These are phyloP conservation scores for Leccinum uliginosum DNA, from an alignment of 768 basidiomycete species.

Conservation along the genomic window DNA sequence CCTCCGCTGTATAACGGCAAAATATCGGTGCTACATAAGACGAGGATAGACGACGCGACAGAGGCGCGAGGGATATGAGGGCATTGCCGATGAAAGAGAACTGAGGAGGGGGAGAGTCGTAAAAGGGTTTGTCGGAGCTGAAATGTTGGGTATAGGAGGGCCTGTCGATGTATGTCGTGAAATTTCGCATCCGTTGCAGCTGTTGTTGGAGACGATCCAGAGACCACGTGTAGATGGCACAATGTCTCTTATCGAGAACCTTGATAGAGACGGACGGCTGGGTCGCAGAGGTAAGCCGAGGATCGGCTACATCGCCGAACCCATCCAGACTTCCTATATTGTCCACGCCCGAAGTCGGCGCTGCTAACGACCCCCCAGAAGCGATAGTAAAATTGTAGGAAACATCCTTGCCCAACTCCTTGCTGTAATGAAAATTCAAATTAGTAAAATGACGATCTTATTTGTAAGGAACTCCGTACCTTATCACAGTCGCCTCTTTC, in stretches of 20 bases:
- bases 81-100: slow-evolving; percentile 94
- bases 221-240: slow-evolving; percentile 90
- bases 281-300: slow-evolving; percentile 62
- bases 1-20: slow-evolving; percentile 91
- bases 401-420: slow-evolving; percentile 82
- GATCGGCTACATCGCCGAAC: slow-evolving; percentile 91
- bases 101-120: slow-evolving; percentile 79
- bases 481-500: slow-evolving; percentile 94
- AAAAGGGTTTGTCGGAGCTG: slow-evolving; percentile 90
- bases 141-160: slow-evolving; percentile 95
- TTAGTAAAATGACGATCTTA: slow-evolving; percentile 1
- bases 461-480: slow-evolving; percentile 38
- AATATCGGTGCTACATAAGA: slow-evolving; percentile 82
- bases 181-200: slow-evolving; percentile 88
- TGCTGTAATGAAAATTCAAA: slow-evolving; percentile 42
- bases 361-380: slow-evolving; percentile 74
- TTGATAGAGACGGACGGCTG: slow-evolving; percentile 88
- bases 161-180: slow-evolving; percentile 84
- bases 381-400: slow-evolving; percentile 90
- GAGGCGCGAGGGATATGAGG: slow-evolving; percentile 72
- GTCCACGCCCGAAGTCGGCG: slow-evolving; percentile 79
- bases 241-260: slow-evolving; percentile 83
- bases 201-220: slow-evolving; percentile 85
- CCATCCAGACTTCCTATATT: slow-evolving; percentile 84
- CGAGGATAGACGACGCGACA: slow-evolving; percentile 72